Conservation (phyloP, 805 yeast species). For the Metschnikowia drakensbergensis region DNA sequence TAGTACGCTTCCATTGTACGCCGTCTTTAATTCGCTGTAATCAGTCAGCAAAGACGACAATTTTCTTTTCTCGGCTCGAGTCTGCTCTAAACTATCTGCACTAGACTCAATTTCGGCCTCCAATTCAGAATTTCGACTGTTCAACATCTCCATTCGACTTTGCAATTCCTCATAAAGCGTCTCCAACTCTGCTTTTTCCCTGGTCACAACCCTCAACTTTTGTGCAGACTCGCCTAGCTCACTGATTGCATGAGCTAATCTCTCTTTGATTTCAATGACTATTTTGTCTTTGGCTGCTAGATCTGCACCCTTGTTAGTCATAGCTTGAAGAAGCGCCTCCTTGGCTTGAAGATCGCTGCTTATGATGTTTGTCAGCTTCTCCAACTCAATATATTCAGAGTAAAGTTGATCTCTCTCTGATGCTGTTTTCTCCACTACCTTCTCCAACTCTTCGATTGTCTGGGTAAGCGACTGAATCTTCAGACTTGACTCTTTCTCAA, state of each 20-base stretch:
- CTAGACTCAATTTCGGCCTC: constrained; percentile 5
- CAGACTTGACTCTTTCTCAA: constrained; percentile 8
- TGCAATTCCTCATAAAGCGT: constrained; percentile 4
- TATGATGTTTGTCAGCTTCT: constrained; percentile 15
- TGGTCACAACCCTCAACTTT: constrained; percentile 8
- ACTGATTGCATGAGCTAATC: constrained; percentile 15
- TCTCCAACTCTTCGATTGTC: constrained; percentile 9
- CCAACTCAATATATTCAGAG: constrained; percentile 13
- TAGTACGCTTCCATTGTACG: constrained; percentile 3
- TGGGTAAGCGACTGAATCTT: constrained; percentile 8
- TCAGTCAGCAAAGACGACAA: constrained; percentile 5
- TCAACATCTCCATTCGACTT: background rate
- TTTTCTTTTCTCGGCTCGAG: constrained; percentile 8
- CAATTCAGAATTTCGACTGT: constrained; percentile 4
- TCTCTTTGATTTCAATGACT: constrained; percentile 17
- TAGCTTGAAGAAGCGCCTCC: constrained; percentile 17
- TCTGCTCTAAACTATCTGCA: constrained; percentile 4
- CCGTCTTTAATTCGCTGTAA: constrained; percentile 4
- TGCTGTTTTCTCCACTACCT: constrained; percentile 3
- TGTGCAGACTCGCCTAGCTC: constrained; percentile 17
- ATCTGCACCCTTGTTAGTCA: constrained; percentile 17
- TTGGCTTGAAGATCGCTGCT: constrained; percentile 18
- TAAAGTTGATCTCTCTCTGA: constrained; percentile 11
- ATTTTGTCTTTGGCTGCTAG: constrained; percentile 18
- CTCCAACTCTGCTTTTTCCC: constrained; percentile 11